These are phyloP conservation scores for Cardamine chenopodiifolia DNA, from an alignment of 345 rosid genomes.

Conservation along the genomic window DNA sequence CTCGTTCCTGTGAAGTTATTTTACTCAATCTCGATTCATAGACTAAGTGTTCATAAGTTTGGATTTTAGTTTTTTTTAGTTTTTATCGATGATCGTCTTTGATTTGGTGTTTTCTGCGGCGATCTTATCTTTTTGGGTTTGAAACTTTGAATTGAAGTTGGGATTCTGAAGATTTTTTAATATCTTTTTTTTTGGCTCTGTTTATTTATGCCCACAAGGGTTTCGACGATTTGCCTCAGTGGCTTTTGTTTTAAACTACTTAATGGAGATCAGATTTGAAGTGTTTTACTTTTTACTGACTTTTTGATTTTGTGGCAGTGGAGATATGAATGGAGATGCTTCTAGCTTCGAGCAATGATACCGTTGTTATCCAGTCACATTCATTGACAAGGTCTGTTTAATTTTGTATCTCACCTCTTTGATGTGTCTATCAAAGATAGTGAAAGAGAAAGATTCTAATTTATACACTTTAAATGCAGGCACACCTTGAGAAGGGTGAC, in stretches of 20 bases:
- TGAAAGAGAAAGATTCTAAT: too few relatives aligned
- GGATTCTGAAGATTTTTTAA: background rate
- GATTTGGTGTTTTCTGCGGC: background rate
- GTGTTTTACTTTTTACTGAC: background rate
- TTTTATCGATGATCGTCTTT: background rate
- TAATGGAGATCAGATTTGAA: background rate
- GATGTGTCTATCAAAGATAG: too few relatives aligned
- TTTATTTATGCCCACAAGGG: slow-evolving; percentile 34
- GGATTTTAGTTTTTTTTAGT: background rate
- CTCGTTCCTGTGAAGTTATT: background rate
- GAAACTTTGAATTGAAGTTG: background rate
- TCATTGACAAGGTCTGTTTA: slow-evolving; percentile 58
- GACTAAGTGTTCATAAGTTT: background rate
- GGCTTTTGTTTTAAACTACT: background rate
- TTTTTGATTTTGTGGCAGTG: slow-evolving; percentile 43
- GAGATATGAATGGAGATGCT: slow-evolving; percentile 18
- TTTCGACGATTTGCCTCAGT: slow-evolving; percentile 37
- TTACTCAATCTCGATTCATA: background rate
- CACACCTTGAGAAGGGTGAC: slow-evolving; percentile 70
- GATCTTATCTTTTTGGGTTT: slow-evolving; percentile 18
- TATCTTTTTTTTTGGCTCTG: background rate
- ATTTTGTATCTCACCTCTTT: background rate
- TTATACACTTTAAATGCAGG: slow-evolving; percentile 43
- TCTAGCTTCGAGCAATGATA: slow-evolving; percentile 54
- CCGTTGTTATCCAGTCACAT: slow-evolving; percentile 68